Base-by-base conservation (phyloP, 2,329 filamentous ascomycete species). In the Aulographum hederae region DNA sequence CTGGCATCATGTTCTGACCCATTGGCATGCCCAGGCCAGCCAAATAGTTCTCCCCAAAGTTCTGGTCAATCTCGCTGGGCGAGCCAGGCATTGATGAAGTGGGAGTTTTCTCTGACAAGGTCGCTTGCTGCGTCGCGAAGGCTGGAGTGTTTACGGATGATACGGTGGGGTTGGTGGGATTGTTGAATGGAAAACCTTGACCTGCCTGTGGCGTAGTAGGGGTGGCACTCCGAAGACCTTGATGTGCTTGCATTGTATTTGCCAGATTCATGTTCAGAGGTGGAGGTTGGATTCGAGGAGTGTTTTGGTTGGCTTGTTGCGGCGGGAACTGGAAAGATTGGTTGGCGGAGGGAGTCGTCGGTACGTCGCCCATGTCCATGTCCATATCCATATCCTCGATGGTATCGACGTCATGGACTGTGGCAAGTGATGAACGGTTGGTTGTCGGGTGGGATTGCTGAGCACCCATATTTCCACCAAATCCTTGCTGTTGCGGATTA, bases 61-160 rank as follows among this genome's bases (percentile, higher is more conserved):
- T 75, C 41, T 80, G 75, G 31, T 92, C 80, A 39, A 85, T 65
- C 43, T 84, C 75, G 14, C 68, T 67, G 5, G 76, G 75, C 12
- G 76, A 79, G 26, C 73, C 72, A 13, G 77, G 73, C 31, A 69
- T 64, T 27, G 74, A 78, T 4, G 73, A 73, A 51, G 76, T 69
- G 34, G 72, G 68, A 16, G 73, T 71, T 14, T 61, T 52, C 57
- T 71, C 67, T 26, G 70, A 66, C 34, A 66, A 61, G 32, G 63
- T 66, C 38, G 73, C 61, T 20, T 79, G 75, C 40, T 84, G 76
- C 1, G 81, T 81, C 37, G 78, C 78, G 35, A 95, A 65, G 1
- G 85, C 92, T 1, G 86, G 86, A 0, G 86, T 95, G 52, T 94
- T 95, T 34, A 94, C 86, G 3, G 85, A 94, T 3, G 89, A 98